Percentiles rank a stretch among this genome's conserved stretches.
phyloP scores from a whole-genome alignment of 805 yeast species.

The Hanseniaspora lachancei region DNA sequence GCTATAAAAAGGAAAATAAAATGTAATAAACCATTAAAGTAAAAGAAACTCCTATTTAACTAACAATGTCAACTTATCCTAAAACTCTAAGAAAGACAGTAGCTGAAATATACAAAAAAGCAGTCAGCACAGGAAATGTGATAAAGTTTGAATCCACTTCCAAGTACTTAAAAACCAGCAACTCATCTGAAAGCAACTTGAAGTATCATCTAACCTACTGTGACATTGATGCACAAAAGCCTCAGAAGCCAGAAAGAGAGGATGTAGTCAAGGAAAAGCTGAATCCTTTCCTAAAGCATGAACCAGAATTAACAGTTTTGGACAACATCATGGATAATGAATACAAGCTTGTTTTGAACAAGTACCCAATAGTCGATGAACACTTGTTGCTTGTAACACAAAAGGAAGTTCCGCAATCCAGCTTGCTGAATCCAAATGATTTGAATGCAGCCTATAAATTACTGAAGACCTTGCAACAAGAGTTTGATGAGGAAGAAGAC shows the following conservation, averaged over 20 bases:
- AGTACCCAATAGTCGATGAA: constrained; percentile 68
- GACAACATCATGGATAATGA: constrained; percentile 35
- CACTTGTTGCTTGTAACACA: constrained; percentile 74
- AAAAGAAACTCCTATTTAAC: not conserved
- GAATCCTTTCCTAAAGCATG: constrained; percentile 74
- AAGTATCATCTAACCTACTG: constrained; percentile 19
- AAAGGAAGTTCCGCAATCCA: constrained; percentile 54
- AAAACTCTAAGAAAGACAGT: constrained; percentile 29
- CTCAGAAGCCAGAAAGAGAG: constrained; percentile 29
- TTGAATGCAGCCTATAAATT: constrained; percentile 45
- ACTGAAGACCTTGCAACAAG: constrained; percentile 35
- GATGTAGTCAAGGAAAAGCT: constrained; percentile 26
- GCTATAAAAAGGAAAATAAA: too few species aligned
- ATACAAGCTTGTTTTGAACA: constrained; percentile 62
- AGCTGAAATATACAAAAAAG: constrained; percentile 34
- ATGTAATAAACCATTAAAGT: too few species aligned
- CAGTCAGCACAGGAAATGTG: constrained; percentile 35
- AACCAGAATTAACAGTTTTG: constrained; percentile 54
- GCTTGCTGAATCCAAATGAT: constrained; percentile 63
- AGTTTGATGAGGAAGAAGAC: constrained; percentile 1
- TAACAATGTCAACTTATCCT: constrained; percentile 16
- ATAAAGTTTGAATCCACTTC: constrained; percentile 38
- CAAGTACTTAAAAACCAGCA: constrained; percentile 23
- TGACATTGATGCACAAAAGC: constrained; percentile 4
- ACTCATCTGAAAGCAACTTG: constrained; percentile 25